A percentile compares a stretch with the other conserved stretches of the same genome.
Conservation (phyloP, 1,284 basidiomycete species). For the Tranzscheliella williamsii region DNA sequence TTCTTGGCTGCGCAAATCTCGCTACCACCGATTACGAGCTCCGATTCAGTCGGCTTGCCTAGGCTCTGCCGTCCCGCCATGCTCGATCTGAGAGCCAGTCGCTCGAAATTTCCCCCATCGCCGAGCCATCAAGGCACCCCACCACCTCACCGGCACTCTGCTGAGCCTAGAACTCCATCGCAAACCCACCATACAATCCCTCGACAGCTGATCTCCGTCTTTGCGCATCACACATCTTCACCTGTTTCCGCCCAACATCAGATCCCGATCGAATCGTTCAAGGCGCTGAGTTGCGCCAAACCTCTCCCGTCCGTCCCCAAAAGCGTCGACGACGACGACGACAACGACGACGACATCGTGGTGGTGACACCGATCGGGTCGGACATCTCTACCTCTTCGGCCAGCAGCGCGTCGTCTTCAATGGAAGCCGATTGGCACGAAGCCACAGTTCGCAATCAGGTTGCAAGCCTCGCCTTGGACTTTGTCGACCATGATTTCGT, state of each 20-base stretch:
- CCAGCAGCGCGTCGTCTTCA: conserved; percentile 13
- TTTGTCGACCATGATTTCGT: conserved; percentile 14
- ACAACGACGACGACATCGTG: background rate
- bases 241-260: background rate
- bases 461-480: conserved; percentile 19
- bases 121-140: too few relatives aligned
- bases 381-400: conserved; percentile 21
- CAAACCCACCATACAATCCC: background rate
- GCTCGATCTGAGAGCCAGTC: too few relatives aligned
- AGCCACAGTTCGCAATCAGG: conserved; percentile 22
- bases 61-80: too few relatives aligned
- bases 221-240: background rate
- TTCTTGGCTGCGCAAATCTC: too few relatives aligned
- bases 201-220: background rate
- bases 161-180: too few relatives aligned
- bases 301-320: background rate
- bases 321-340: background rate
- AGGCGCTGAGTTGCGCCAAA: background rate
- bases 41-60: too few relatives aligned
- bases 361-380: conserved; percentile 12
- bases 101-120: too few relatives aligned
- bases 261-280: background rate
- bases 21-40: too few relatives aligned
- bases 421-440: conserved; percentile 31
- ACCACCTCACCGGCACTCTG: too few relatives aligned